These are phyloP conservation scores for Athelia sp. DNA, from an alignment of 1,284 basidiomycete genomes.

Conservation along the genomic window DNA sequence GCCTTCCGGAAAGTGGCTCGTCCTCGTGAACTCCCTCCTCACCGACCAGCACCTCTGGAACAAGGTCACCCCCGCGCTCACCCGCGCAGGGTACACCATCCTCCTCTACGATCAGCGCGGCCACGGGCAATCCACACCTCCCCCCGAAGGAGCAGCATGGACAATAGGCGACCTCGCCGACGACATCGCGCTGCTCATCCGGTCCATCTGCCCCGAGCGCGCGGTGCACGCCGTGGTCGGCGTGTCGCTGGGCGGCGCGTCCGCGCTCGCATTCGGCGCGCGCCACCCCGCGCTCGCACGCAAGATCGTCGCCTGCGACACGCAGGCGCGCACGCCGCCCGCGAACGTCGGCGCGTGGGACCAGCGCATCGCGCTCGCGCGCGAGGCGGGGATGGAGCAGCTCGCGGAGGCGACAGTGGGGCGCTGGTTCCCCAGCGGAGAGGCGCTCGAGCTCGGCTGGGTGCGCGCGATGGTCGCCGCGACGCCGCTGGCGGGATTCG, in stretches of 20 bases:
- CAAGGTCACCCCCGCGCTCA: background rate
- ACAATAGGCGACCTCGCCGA: background rate
- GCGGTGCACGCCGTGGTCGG: background rate
- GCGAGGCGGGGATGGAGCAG: background rate
- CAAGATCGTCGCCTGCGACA: background rate
- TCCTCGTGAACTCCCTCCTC: background rate
- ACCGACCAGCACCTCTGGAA: background rate
- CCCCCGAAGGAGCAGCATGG: background rate
- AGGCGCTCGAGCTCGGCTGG: background rate
- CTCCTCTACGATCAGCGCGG: background rate
- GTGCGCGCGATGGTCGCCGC: background rate
- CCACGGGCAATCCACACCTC: background rate
- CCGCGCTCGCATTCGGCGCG: background rate
- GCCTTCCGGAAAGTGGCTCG: background rate
- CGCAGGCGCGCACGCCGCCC: background rate
- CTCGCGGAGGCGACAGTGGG: background rate
- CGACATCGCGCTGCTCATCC: background rate
- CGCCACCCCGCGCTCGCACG: background rate
- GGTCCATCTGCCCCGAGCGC: background rate
- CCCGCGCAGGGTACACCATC: background rate
- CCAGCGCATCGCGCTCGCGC: background rate
- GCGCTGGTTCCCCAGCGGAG: background rate
- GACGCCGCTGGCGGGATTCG: background rate
- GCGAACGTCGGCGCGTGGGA: background rate
- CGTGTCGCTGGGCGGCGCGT: background rate